phyloP scores from a whole-genome alignment of 805 yeast species.

The Ogataea dorogensis region DNA sequence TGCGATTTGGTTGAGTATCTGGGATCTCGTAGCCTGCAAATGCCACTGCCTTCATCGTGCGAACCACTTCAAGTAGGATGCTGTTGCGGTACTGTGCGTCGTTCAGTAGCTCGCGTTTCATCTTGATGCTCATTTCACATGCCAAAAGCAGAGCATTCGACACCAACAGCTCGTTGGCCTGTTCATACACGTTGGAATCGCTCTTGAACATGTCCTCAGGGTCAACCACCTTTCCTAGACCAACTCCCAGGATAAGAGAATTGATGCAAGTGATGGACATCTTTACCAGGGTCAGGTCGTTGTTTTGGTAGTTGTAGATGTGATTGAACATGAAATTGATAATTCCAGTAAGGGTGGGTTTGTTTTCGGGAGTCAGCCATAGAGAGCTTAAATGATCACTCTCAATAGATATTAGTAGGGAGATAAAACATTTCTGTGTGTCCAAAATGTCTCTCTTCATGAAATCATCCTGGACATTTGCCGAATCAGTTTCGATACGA shows the following conservation, averaged over 20 bases:
- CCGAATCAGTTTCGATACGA: conserved; percentile 24
- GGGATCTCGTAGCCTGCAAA: conserved; percentile 35
- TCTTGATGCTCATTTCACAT: conserved; percentile 79
- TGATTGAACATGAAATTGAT: conserved; percentile 63
- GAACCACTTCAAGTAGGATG: conserved; percentile 66
- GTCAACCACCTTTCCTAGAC: conserved; percentile 67
- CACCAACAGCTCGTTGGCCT: conserved; percentile 68
- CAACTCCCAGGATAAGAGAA: conserved; percentile 61
- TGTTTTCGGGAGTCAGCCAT: conserved; percentile 62
- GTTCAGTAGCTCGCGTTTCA: conserved; percentile 58
- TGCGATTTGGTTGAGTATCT: conserved; percentile 25
- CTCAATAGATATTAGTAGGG: conserved; percentile 65
- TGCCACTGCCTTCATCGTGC: conserved; percentile 61
- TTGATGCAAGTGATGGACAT: conserved; percentile 67
- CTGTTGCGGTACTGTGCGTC: conserved; percentile 80
- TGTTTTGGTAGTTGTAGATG: conserved; percentile 49
- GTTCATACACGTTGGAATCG: conserved; percentile 50
- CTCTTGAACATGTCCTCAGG: conserved; percentile 51
- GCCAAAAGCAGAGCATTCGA: conserved; percentile 63
- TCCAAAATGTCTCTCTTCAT: conserved; percentile 55
- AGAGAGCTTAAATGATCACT: conserved; percentile 79
- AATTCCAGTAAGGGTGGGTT: conserved; percentile 54
- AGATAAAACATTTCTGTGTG: conserved; percentile 68
- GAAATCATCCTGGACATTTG: conserved; percentile 33
- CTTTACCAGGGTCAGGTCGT: conserved; percentile 67